Base-by-base conservation (phyloP, 345 rosid genomes). In the Brassica napus region DNA sequence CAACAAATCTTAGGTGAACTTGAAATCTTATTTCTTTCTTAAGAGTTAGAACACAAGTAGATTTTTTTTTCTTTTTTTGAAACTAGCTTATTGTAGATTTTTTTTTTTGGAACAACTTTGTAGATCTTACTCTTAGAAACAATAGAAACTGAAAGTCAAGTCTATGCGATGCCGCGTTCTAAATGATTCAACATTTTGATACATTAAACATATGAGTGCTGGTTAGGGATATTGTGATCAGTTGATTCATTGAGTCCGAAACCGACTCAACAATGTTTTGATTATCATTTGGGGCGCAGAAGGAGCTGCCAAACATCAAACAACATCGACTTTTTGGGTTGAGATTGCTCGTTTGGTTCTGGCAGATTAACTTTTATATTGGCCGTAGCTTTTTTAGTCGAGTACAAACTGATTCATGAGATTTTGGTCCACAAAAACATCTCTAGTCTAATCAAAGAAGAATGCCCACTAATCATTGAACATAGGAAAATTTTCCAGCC, bases 161-260 rank as follows among this genome's bases (percentile, higher is more conserved):
- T 7, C 37, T 34, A 34, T 34, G 37, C 8, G 47, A 39, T 39
- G 47, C 37, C 47, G 14, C 10, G 10, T 39, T 39, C 47, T 3
- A 39, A 10, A 73, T 44, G 32, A 47, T 30, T 62, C 28, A 30
- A 62, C 30, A 28, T 73, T 73, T 62, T 73, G 58, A 10, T 73
- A 28, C 44, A 28, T 15, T 26, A 62, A 8, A 69, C 2, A 30
- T 1, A 69, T 16, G 18, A 55, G 18, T 23, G 35, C 39, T 3
- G 35, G 67, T 15, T 49, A 69, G 26, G 15, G 11, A 31, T 35
- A 4, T 70, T 55, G 49, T 18, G 31, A 44, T 44, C 61, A 44
- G 52, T 10, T 12, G 1, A 0, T 44, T 44, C 14, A 44, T 11
- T 44, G n/a, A 44, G 52, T 44, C 52, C 14, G 52, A 44, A 44